Percentiles rank a stretch among this genome's conserved stretches.
Conservation (phyloP, 768 basidiomycete species). For the Lactarius vividus region DNA sequence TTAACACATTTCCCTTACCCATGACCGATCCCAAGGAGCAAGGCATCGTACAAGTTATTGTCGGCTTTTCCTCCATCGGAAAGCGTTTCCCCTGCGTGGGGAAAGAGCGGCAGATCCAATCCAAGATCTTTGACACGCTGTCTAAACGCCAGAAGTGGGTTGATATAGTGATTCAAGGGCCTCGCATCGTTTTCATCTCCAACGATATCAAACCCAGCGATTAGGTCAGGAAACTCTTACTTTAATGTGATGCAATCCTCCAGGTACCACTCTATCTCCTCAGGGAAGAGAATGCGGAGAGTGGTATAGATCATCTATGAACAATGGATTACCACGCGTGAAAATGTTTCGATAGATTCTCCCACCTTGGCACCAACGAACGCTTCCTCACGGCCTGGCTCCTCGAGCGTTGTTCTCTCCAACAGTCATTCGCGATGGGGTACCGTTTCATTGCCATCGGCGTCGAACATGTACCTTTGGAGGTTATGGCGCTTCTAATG, state of each 20-base stretch:
- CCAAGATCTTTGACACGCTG: slow-evolving; percentile 53
- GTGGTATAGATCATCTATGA: slow-evolving; percentile 74
- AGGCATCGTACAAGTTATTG: slow-evolving; percentile 73
- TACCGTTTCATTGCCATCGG: slow-evolving; percentile 54
- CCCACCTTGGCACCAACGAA: slow-evolving; percentile 66
- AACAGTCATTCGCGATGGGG: slow-evolving; percentile 58
- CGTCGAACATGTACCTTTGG: slow-evolving; percentile 52
- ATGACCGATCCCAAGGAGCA: slow-evolving; percentile 77
- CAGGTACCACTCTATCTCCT: slow-evolving; percentile 62
- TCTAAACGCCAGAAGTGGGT: slow-evolving; percentile 57
- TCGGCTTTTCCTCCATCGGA: slow-evolving; percentile 73
- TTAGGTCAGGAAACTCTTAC: slow-evolving; percentile 69
- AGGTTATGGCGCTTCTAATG: neutral
- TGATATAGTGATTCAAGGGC: slow-evolving; percentile 62
- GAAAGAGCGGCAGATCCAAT: slow-evolving; percentile 70
- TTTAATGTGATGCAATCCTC: slow-evolving; percentile 75
- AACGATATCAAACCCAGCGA: slow-evolving; percentile 83
- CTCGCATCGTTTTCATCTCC: slow-evolving; percentile 62
- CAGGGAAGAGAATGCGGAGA: slow-evolving; percentile 50
- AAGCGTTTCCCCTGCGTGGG: slow-evolving; percentile 79
- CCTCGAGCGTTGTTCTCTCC: slow-evolving; percentile 50
- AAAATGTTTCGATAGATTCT: neutral
- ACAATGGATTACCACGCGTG: neutral
- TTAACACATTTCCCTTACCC: slow-evolving; percentile 44
- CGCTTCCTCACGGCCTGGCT: slow-evolving; percentile 52